Conservation (phyloP, 225 moss, liverwort and hornwort genomes). For the Rhytidiadelphus loreus region DNA sequence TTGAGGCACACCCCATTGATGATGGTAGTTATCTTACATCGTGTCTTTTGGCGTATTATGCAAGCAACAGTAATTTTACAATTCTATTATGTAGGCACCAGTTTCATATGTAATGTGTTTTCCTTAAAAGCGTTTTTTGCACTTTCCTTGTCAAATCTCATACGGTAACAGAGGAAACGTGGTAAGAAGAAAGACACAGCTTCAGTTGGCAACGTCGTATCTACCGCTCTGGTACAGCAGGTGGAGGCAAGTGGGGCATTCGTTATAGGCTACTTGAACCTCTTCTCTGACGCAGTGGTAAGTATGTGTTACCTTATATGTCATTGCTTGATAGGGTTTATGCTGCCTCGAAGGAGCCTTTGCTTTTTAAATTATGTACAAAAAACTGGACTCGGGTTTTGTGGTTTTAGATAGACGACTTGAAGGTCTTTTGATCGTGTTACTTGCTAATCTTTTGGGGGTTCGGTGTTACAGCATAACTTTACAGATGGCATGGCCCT, state of each 20-base stretch:
- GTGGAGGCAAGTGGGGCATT: slow-evolving; percentile 23
- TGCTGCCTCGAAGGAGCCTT: background rate
- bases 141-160: background rate
- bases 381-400: background rate
- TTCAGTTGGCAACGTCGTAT: background rate
- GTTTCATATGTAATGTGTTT: background rate
- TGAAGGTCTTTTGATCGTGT: background rate
- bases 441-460: background rate
- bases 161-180: slow-evolving; percentile 25
- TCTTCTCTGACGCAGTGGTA: slow-evolving; percentile 93
- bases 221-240: background rate
- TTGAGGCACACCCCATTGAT: background rate
- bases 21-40: background rate
- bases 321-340: background rate
- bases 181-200: slow-evolving; percentile 21
- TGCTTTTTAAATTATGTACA: background rate
- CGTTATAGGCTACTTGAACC: slow-evolving; percentile 84
- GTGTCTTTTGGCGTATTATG: background rate
- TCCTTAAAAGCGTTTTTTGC: background rate
- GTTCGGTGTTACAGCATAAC: slow-evolving; percentile 52
- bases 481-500: slow-evolving; percentile 96
- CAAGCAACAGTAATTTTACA: background rate
- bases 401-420: background rate
- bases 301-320: background rate
- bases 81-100: background rate